Base-by-base conservation (phyloP, 805 yeast genomes). In the Danielia oregonensis region DNA sequence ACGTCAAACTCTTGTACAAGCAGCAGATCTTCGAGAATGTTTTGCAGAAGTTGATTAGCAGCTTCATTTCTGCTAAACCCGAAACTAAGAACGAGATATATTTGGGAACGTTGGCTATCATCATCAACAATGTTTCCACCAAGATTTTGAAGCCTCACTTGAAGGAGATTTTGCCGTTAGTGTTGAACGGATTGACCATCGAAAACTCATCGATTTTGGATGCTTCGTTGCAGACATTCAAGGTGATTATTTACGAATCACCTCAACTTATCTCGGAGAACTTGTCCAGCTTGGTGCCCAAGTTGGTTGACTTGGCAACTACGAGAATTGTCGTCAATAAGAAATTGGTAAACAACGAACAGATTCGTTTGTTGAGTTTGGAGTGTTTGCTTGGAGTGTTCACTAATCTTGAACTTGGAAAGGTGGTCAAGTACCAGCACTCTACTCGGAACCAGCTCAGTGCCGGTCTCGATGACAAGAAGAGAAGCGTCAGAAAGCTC, bases 21-120 rank as follows among this genome's bases (percentile, higher is more conserved):
- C 98, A 93, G 52, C 79, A 79, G 43, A 69, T 86, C 17, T 86
- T 87, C 53, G 76, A 77, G 39, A 60, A 68, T 6, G 62, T 78
- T 1, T 67, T 86, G 5, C 83, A 84, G 0, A 57, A 54, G 19
- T 54, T 87, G 21, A 74, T 82, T 6, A 52, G 58, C 0, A 70
- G 69, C 3, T 79, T 73, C 53, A 57, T 29, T 9, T 28, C 34
- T 7, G 24, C 32, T 10, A 32, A 46, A 5, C 43, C 48, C 8
- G 48, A 44, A 1, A 30, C 40, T 3, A 42, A 44, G 12, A 73
- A 73, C 41, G 73, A 77, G 30, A 71, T 75, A 30, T 78, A 77
- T 44, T 60, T 89, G 41, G 68, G 78, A 7, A 77, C 93, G 0
- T 63, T 91, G 31, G 77, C 95, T 2, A 60, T 77, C 29, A 65